Conservation (phyloP, 352 stramenopile genomes). For the Pythium pyrilobum region DNA sequence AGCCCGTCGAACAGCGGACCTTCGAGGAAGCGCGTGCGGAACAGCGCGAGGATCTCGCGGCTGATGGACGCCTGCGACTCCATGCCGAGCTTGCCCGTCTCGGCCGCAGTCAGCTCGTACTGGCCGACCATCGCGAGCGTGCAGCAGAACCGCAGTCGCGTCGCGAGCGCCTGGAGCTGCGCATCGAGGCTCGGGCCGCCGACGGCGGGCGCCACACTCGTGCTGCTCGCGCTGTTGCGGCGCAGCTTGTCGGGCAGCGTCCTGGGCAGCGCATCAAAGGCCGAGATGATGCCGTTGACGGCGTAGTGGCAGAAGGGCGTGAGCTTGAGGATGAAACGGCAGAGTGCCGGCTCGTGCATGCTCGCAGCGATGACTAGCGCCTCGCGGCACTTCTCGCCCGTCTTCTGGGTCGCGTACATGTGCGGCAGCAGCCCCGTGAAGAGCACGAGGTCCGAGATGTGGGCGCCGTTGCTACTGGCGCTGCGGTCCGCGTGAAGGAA, state of each 20-base stretch:
- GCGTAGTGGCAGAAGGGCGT: constrained; percentile 87
- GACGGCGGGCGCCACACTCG: constrained; percentile 16
- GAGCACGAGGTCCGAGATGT: constrained; percentile 74
- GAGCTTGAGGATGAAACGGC: constrained; percentile 78
- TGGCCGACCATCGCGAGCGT: constrained; percentile 79
- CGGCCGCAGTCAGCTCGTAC: constrained; percentile 55
- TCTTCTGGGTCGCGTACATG: constrained; percentile 79
- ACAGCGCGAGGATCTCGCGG: constrained; percentile 66
- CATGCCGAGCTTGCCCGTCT: constrained; percentile 22
- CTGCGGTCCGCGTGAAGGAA: constrained; percentile 60
- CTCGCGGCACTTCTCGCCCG: constrained; percentile 80
- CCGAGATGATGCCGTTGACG: constrained; percentile 77
- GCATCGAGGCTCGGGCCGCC: constrained; percentile 12
- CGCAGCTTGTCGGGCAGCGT: constrained; percentile 32
- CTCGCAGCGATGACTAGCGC: constrained; percentile 74
- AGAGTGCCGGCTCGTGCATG: constrained; percentile 69
- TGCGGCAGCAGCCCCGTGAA: constrained; percentile 80
- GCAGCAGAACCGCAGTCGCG: constrained; percentile 77
- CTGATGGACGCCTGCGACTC: constrained; percentile 57
- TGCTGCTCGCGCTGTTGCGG: neutral
- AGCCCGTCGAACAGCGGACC: constrained; percentile 60
- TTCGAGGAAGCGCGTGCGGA: constrained; percentile 64
- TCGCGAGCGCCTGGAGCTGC: constrained; percentile 49
- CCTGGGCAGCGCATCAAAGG: constrained; percentile 76
- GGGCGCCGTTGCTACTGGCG: constrained; percentile 16